Evolutionary conservation across 306 rosid species (phyloP).

Genomic region (Senna siamea): DNA sequence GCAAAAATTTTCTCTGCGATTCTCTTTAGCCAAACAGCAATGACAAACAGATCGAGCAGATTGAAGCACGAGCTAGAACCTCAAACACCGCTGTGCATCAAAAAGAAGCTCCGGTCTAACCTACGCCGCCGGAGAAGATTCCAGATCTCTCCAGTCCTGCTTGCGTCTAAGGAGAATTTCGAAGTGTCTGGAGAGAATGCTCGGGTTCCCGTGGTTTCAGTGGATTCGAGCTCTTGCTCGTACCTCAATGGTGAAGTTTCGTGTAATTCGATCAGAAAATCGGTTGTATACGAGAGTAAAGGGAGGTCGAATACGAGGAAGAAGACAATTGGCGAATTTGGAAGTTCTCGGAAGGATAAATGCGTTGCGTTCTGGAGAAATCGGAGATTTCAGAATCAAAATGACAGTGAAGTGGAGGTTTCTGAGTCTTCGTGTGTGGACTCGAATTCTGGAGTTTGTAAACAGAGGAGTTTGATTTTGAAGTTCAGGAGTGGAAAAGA

Average conservation of each 20-base stretch:
- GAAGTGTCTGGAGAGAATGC: slow-evolving; percentile 19
- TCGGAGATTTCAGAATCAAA: slow-evolving; percentile 40
- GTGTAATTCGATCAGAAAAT: slow-evolving; percentile 57
- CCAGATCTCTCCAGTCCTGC: slow-evolving; percentile 63
- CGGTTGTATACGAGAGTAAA: slow-evolving; percentile 42
- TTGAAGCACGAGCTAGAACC: slow-evolving; percentile 48
- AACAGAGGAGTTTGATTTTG: slow-evolving; percentile 46
- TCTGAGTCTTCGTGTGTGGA: slow-evolving; percentile 88
- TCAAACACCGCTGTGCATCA: slow-evolving; percentile 30
- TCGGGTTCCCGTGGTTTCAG: slow-evolving; percentile 40
- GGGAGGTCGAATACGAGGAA: slow-evolving; percentile 42
- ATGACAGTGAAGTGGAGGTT: slow-evolving; percentile 50
- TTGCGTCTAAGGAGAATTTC: slow-evolving; percentile 30
- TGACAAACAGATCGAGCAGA: slow-evolving; percentile 46
- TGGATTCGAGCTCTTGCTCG: slow-evolving; percentile 53
- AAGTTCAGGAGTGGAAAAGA: slow-evolving; percentile 48
- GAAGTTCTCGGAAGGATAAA: slow-evolving; percentile 1
- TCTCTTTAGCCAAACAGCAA: slow-evolving; percentile 37
- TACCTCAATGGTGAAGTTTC: slow-evolving; percentile 63
- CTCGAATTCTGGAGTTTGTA: slow-evolving; percentile 59
- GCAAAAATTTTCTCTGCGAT: slow-evolving; percentile 8
- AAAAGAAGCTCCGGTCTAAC: slow-evolving; percentile 77
- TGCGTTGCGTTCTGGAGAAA: slow-evolving; percentile 26
- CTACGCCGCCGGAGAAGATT: slow-evolving; percentile 61
- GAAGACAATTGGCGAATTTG: slow-evolving; percentile 31